Percentiles rank a stretch among this genome's conserved stretches.
These are phyloP conservation scores for Zygosaccharomyces pseudobailii DNA, from an alignment of 1,139 yeast genomes.

Conservation along the genomic window DNA sequence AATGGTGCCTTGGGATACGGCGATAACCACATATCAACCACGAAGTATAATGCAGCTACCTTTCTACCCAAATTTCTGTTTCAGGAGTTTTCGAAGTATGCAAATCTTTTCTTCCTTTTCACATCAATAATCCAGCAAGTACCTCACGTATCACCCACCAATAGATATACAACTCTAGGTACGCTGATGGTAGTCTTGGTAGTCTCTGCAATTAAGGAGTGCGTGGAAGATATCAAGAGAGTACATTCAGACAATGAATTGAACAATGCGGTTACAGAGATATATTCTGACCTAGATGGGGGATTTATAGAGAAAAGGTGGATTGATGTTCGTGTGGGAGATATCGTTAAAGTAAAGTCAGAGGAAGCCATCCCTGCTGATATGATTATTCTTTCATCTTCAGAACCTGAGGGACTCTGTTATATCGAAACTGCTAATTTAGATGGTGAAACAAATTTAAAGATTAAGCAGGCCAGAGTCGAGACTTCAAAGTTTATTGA, in stretches of 20 bases:
- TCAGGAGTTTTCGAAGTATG: conserved; percentile 96
- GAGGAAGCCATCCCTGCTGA: conserved; percentile 97
- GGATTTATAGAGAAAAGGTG: conserved; percentile 65
- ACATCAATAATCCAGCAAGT: conserved; percentile 96
- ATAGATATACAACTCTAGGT: conserved; percentile 91
- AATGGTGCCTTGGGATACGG: conserved; percentile 56
- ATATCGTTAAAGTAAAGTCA: conserved; percentile 74
- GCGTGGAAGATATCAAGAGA: conserved; percentile 86
- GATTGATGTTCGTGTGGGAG: conserved; percentile 90
- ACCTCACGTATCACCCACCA: conserved; percentile 94
- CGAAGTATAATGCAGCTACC: conserved; percentile 93
- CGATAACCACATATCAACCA: conserved; percentile 88
- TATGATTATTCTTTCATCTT: conserved; percentile 73
- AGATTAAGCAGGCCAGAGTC: conserved; percentile 80
- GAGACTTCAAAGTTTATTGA: conserved; percentile 76
- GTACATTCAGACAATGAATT: conserved; percentile 84
- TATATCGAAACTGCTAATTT: conserved; percentile 96
- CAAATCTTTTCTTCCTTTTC: conserved; percentile 87
- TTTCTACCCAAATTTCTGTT: conserved; percentile 90
- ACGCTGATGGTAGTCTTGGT: conserved; percentile 77
- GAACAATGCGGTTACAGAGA: conserved; percentile 71
- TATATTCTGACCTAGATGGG: conserved; percentile 57
- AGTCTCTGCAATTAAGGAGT: conserved; percentile 90
- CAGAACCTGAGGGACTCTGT: conserved; percentile 97
- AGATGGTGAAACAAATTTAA: conserved; percentile 96